A percentile compares a stretch with the other conserved stretches of the same genome.
Evolutionary conservation across 2,329 filamentous ascomycete species (phyloP).

Genomic region (Onygena corvina): DNA sequence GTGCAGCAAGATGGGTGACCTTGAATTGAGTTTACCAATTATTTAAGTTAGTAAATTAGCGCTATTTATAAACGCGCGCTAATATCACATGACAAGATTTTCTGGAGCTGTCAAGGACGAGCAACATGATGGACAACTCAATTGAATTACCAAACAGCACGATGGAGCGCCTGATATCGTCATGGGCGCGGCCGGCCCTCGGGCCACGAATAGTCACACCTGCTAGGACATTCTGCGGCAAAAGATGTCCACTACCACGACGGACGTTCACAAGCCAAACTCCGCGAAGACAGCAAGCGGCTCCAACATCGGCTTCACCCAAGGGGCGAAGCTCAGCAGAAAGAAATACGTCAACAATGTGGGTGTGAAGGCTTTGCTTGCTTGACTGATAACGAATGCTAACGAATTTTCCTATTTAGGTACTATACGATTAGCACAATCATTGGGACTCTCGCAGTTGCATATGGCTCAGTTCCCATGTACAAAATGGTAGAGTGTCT

Average conservation of each 20-base stretch:
- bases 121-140: neutral
- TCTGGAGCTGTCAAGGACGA: too few species aligned
- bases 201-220: neutral
- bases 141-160: neutral
- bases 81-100: neutral
- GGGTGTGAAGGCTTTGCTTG: conserved; percentile 15
- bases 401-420: conserved; percentile 27
- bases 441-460: conserved; percentile 50
- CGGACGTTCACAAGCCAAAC: conserved; percentile 10
- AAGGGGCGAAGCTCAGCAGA: conserved; percentile 22
- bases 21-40: too few species aligned
- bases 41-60: too few species aligned
- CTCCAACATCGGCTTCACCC: conserved; percentile 3
- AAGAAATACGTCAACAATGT: conserved; percentile 47
- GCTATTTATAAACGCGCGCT: neutral
- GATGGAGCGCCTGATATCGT: conserved; percentile 1
- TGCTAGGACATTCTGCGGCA: neutral
- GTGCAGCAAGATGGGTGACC: too few species aligned
- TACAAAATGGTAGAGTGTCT: conserved; percentile 49
- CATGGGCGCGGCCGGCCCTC: neutral
- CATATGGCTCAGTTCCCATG: conserved; percentile 54
- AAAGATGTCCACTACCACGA: neutral
- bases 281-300: conserved; percentile 8
- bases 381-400: neutral
- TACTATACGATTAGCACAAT: conserved; percentile 54